Conservation (phyloP, 495 filamentous ascomycete species). For the Trichoderma reesei region DNA sequence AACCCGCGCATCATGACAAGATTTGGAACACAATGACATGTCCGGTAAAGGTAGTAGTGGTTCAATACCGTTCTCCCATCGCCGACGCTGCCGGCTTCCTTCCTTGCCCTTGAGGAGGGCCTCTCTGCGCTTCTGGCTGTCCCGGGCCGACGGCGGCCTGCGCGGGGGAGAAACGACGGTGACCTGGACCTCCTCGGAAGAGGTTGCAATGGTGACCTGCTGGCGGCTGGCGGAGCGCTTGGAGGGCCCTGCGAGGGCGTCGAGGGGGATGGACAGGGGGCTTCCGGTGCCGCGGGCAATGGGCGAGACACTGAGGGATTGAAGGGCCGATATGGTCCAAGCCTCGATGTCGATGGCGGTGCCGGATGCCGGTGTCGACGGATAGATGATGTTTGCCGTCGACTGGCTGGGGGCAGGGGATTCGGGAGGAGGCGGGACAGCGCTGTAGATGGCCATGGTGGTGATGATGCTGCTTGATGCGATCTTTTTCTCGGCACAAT, state of each 20-base stretch:
- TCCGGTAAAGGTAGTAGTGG: background rate
- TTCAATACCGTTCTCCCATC: conserved; percentile 84
- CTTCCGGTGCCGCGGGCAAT: conserved; percentile 32
- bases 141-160: conserved; percentile 29
- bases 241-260: conserved; percentile 15
- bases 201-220: background rate
- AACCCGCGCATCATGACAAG: background rate
- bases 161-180: conserved; percentile 20
- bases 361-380: conserved; percentile 22
- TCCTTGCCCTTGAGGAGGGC: conserved; percentile 83
- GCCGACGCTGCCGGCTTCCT: conserved; percentile 73
- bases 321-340: conserved; percentile 39
- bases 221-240: conserved; percentile 9
- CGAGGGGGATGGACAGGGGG: conserved; percentile 39
- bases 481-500: background rate
- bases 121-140: conserved; percentile 49
- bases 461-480: background rate
- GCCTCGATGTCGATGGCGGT: conserved; percentile 37
- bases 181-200: background rate
- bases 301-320: conserved; percentile 39
- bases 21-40: too few relatives aligned
- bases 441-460: conserved; percentile 28
- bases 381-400: conserved; percentile 13
- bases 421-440: conserved; percentile 29
- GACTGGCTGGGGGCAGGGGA: conserved; percentile 1